phyloP scores from a whole-genome alignment of 1,139 yeast species.

The Hansenula lynferdii region DNA sequence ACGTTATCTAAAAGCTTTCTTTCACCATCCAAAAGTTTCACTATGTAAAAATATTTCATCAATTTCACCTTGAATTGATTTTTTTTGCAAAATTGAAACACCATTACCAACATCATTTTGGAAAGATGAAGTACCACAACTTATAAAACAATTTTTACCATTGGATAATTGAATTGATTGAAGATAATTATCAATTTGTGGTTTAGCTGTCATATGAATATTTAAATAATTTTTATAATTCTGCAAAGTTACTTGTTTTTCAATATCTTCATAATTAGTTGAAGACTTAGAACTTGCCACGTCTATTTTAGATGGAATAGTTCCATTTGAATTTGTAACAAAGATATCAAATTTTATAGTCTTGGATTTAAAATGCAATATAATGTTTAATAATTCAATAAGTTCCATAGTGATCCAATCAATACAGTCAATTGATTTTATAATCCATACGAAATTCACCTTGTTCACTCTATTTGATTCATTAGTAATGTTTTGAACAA shows the following conservation, averaged over 20 bases:
- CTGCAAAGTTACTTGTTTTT: not conserved
- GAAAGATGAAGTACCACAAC: slow-evolving; percentile 46
- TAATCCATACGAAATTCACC: slow-evolving; percentile 47
- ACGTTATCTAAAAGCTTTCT: not conserved
- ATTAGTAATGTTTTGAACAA: slow-evolving; percentile 7
- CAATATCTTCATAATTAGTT: too few species aligned
- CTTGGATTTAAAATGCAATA: slow-evolving; percentile 5
- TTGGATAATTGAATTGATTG: slow-evolving; percentile 21
- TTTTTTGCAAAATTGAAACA: slow-evolving; percentile 35
- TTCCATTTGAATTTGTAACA: slow-evolving; percentile 15
- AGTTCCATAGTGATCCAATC: slow-evolving; percentile 45
- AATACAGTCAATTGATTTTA: slow-evolving; percentile 33
- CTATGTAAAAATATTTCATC: slow-evolving; percentile 54
- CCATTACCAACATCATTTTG: slow-evolving; percentile 39
- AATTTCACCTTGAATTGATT: slow-evolving; percentile 21
- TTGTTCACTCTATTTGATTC: slow-evolving; percentile 14
- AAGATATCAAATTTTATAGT: slow-evolving; percentile 13
- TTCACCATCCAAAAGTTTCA: slow-evolving; percentile 54
- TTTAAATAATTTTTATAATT: slow-evolving; percentile 4
- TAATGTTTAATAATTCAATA: slow-evolving; percentile 6
- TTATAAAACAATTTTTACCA: slow-evolving; percentile 39
- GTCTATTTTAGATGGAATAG: slow-evolving; percentile 1
- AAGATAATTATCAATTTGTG: slow-evolving; percentile 25
- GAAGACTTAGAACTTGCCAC: too few species aligned
- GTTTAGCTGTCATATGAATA: slow-evolving; percentile 27